phyloP scores from a whole-genome alignment of 192 early-diverging fungal species.

The Irineochytrium annulatum region DNA sequence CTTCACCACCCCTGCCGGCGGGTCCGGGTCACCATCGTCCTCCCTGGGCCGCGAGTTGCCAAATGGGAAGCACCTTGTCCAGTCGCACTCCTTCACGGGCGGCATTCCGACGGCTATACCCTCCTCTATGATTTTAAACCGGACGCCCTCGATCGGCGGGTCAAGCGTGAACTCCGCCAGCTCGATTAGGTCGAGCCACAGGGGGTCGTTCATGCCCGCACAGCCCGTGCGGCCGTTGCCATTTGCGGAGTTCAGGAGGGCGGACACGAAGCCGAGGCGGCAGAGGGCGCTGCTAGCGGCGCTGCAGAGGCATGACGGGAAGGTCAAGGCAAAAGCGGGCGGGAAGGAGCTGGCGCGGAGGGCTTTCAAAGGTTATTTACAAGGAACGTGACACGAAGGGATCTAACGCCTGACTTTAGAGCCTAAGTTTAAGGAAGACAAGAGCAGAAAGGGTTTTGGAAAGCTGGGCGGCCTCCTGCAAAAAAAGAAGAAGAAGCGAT shows the following conservation, averaged over 20 bases:
- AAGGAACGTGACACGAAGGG: too few relatives aligned
- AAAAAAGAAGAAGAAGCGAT: conserved; percentile 36
- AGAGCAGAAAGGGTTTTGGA: conserved; percentile 18
- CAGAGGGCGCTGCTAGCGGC: conserved; percentile 35
- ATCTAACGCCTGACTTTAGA: not conserved
- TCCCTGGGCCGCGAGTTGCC: too few relatives aligned
- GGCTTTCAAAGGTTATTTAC: not conserved
- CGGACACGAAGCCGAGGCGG: conserved; percentile 27
- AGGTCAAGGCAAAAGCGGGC: conserved; percentile 9
- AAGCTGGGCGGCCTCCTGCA: conserved; percentile 37
- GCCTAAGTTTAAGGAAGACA: conserved; percentile 35
- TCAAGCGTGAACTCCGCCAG: too few relatives aligned
- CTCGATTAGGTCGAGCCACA: too few relatives aligned
- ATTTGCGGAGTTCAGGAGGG: conserved; percentile 39
- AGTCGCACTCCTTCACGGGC: too few relatives aligned
- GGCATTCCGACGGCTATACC: too few relatives aligned
- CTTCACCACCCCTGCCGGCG: too few relatives aligned
- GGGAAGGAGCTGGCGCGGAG: conserved; percentile 16
- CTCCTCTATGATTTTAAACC: too few relatives aligned
- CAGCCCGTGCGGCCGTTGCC: not conserved
- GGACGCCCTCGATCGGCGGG: too few relatives aligned
- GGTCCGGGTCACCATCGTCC: too few relatives aligned
- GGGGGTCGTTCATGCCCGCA: too few relatives aligned
- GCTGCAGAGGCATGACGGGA: conserved; percentile 27
- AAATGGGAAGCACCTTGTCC: too few relatives aligned